These are phyloP conservation scores for Coccinonectria pachysandricola DNA, from an alignment of 2,329 filamentous ascomycete genomes.

Conservation along the genomic window DNA sequence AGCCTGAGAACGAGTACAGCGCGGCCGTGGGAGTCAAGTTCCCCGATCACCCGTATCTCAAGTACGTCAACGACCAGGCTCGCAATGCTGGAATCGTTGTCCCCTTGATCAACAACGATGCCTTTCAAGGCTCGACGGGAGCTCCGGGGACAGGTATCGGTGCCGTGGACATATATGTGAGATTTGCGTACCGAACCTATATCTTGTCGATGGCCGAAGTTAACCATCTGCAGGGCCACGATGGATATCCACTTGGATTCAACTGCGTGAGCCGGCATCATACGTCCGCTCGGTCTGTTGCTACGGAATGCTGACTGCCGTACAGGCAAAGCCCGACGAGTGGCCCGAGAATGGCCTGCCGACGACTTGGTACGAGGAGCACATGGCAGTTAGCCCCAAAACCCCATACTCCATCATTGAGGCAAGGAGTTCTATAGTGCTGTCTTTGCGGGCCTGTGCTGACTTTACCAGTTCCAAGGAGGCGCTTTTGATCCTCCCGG, in stretches of 20 bases:
- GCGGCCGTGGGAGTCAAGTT: slow-evolving; percentile 40
- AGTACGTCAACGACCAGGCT: slow-evolving; percentile 59
- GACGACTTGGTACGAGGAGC: slow-evolving; percentile 41
- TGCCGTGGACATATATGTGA: slow-evolving; percentile 47
- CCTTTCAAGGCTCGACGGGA: slow-evolving; percentile 47
- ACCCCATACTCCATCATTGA: slow-evolving; percentile 53
- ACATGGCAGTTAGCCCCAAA: slow-evolving; percentile 50
- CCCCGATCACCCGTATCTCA: slow-evolving; percentile 58
- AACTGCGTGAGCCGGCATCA: slow-evolving; percentile 44
- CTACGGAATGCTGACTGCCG: background rate
- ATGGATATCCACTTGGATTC: slow-evolving; percentile 52
- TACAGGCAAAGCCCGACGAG: slow-evolving; percentile 35
- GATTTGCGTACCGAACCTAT: fast-evolving
- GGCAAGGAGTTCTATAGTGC: background rate
- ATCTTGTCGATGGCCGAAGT: too few relatives aligned
- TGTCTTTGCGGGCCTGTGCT: fast-evolving
- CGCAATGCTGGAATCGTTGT: slow-evolving; percentile 60
- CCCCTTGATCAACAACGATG: slow-evolving; percentile 68
- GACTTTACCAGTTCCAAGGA: slow-evolving; percentile 47
- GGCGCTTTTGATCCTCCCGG: slow-evolving; percentile 69
- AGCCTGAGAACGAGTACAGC: slow-evolving; percentile 76
- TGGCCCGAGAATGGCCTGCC: slow-evolving; percentile 21
- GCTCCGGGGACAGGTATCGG: slow-evolving; percentile 50
- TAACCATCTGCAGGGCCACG: slow-evolving; percentile 38
- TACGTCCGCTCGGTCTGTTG: fast-evolving